Conservation (phyloP, 306 rosid species). For the Vigna hirtella region DNA sequence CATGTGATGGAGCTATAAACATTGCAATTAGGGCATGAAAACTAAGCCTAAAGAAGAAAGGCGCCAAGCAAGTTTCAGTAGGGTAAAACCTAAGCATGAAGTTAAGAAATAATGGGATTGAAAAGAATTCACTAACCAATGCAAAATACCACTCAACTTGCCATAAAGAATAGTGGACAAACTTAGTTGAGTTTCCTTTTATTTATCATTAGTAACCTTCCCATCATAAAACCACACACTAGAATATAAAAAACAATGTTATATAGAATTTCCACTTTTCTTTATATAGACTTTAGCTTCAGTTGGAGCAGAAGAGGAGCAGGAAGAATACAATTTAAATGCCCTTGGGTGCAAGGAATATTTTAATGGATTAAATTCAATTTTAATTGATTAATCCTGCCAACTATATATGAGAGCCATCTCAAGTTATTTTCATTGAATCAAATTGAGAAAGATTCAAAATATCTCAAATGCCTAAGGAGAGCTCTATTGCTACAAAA, state of each 20-base stretch:
- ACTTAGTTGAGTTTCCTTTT: not conserved
- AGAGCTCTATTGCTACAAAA: too few relatives aligned
- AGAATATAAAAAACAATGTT: constrained; percentile 5
- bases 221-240: constrained; percentile 1
- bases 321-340: not conserved
- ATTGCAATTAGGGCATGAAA: constrained; percentile 60
- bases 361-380: too few relatives aligned
- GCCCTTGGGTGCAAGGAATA: too few relatives aligned
- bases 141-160: constrained; percentile 24
- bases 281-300: constrained; percentile 36
- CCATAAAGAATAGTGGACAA: constrained; percentile 26
- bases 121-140: constrained; percentile 34
- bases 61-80: constrained; percentile 44
- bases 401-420: too few relatives aligned
- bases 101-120: constrained; percentile 26
- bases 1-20: constrained; percentile 59
- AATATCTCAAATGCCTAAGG: too few relatives aligned
- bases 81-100: constrained; percentile 25
- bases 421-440: too few relatives aligned
- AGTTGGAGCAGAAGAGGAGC: not conserved
- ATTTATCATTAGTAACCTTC: constrained; percentile 21
- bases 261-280: constrained; percentile 1
- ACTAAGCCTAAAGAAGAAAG: constrained; percentile 55
- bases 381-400: too few relatives aligned
- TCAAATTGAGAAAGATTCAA: too few relatives aligned